Conservation (phyloP, 1,284 basidiomycete genomes). For the Ceratorhiza oryzae-sativae region DNA sequence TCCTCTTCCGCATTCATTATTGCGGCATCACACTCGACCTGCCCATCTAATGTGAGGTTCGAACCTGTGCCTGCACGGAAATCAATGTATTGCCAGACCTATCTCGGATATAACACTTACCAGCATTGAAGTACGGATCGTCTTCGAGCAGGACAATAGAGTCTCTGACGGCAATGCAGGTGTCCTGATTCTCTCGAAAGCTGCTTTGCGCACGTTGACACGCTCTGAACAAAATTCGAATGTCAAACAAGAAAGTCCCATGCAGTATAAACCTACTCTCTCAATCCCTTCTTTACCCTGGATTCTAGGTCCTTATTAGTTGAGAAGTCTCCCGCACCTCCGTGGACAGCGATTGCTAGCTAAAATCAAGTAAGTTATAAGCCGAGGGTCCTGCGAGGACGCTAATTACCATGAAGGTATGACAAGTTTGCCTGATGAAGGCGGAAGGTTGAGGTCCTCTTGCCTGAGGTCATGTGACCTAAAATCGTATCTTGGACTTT, state of each 20-base stretch:
- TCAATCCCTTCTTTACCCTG: slow-evolving; percentile 61
- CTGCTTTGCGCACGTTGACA: slow-evolving; percentile 53
- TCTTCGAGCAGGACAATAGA: slow-evolving; percentile 68
- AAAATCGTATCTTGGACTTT: neutral
- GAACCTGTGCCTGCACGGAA: slow-evolving; percentile 65
- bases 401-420: neutral
- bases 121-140: slow-evolving; percentile 69
- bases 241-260: neutral
- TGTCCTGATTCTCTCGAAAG: slow-evolving; percentile 44
- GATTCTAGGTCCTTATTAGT: slow-evolving; percentile 52
- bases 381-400: neutral
- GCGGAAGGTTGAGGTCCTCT: neutral
- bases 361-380: neutral
- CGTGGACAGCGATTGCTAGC: slow-evolving; percentile 58
- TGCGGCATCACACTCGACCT: slow-evolving; percentile 78
- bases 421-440: neutral
- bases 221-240: slow-evolving; percentile 52
- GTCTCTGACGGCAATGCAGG: slow-evolving; percentile 58
- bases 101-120: slow-evolving; percentile 48
- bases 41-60: slow-evolving; percentile 71
- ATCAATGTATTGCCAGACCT: neutral
- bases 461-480: slow-evolving; percentile 5
- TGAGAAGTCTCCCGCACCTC: slow-evolving; percentile 69
- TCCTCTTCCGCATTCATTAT: slow-evolving; percentile 65
- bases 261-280: slow-evolving; percentile 52